Evolutionary conservation across 306 rosid species (phyloP).

Genomic region (Clitoria ternatea): DNA sequence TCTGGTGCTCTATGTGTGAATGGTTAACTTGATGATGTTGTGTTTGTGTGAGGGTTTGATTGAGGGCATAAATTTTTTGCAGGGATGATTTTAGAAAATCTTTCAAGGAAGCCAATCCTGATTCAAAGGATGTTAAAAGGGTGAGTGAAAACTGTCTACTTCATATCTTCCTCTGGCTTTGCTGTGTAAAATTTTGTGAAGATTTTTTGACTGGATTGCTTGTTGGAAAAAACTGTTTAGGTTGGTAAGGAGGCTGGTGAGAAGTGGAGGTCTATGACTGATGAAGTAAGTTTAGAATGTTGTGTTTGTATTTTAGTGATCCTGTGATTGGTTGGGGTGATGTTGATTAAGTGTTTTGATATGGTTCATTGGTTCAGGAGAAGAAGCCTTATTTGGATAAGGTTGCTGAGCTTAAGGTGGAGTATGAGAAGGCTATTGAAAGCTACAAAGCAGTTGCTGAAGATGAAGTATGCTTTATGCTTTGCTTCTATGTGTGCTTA

Average conservation of each 20-base stretch:
- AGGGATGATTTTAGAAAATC: conserved; percentile 79
- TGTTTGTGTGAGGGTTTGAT: background rate
- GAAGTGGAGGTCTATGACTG: conserved; percentile 73
- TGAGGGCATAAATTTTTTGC: background rate
- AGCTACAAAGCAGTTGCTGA: conserved; percentile 35
- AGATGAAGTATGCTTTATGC: conserved; percentile 36
- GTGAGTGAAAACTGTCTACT: conserved; percentile 18
- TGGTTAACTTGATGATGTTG: background rate
- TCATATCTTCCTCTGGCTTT: background rate
- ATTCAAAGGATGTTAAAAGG: conserved; percentile 60
- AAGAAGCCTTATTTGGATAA: conserved; percentile 72
- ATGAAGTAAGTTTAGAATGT: conserved; percentile 47
- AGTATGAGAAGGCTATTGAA: conserved; percentile 51
- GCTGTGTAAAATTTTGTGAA: background rate
- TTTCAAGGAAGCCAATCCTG: conserved; percentile 70
- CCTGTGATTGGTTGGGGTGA: background rate
- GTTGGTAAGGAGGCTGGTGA: conserved; percentile 82
- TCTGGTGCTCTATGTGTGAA: background rate
- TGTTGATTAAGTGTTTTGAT: background rate
- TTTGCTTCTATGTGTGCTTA: background rate
- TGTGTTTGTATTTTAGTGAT: background rate
- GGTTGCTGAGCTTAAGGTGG: conserved; percentile 72
- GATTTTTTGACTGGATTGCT: background rate
- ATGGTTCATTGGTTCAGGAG: conserved; percentile 42
- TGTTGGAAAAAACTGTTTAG: conserved; percentile 17